phyloP scores from a whole-genome alignment of 768 basidiomycete genomes.

The Gymnopilus dilepis region DNA sequence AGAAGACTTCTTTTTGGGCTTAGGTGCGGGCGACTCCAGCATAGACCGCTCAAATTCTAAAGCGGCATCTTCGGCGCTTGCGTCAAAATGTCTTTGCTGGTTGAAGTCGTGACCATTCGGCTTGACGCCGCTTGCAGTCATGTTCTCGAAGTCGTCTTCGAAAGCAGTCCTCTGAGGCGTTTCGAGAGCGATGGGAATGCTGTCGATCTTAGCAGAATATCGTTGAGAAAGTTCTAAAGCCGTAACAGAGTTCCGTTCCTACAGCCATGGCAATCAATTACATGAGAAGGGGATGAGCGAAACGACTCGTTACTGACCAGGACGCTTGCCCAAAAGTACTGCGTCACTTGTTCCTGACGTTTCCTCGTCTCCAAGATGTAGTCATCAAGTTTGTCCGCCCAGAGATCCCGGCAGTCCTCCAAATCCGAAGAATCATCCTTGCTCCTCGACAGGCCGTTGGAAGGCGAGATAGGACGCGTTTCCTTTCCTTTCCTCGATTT shows the following conservation, averaged over 20 bases:
- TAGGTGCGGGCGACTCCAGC: constrained; percentile 39
- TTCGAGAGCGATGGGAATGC: constrained; percentile 44
- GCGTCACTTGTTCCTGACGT: constrained; percentile 73
- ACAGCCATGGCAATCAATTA: constrained; percentile 18
- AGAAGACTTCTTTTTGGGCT: constrained; percentile 50
- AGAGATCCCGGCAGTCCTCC: constrained; percentile 80
- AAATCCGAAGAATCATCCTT: constrained; percentile 70
- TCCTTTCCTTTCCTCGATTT: constrained; percentile 34
- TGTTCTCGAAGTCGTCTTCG: constrained; percentile 37
- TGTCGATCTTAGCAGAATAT: constrained; percentile 57
- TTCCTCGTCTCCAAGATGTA: constrained; percentile 77
- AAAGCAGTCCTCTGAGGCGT: constrained; percentile 33
- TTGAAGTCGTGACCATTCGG: constrained; percentile 39
- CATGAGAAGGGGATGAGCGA: not conserved
- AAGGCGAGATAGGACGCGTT: constrained; percentile 35
- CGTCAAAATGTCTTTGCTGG: constrained; percentile 31
- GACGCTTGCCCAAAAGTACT: constrained; percentile 72
- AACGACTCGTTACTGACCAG: constrained; percentile 47
- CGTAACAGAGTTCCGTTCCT: constrained; percentile 75
- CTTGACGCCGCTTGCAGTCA: constrained; percentile 25
- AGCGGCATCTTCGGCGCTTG: constrained; percentile 59
- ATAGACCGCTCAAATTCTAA: constrained; percentile 61
- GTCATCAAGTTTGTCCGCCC: constrained; percentile 70
- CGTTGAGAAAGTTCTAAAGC: constrained; percentile 64
- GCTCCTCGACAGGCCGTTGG: constrained; percentile 30